Percentiles rank a stretch among this genome's conserved stretches.
Conservation (phyloP, 768 basidiomycete species). For the Clavulina sp. region DNA sequence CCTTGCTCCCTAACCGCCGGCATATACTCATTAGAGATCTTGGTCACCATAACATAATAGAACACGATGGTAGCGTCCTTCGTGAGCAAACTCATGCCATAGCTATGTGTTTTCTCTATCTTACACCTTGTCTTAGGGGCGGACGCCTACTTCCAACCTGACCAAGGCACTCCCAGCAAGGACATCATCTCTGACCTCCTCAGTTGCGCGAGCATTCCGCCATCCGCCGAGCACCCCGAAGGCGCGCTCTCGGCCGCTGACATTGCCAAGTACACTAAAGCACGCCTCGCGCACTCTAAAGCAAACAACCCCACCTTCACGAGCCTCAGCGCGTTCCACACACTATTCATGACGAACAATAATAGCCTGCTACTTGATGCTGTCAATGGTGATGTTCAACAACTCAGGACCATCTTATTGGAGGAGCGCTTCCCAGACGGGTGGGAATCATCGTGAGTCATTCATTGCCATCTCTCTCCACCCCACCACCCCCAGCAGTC, state of each 20-base stretch:
- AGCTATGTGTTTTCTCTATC: not conserved
- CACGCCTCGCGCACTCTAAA: not conserved
- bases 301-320: not conserved
- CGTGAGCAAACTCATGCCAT: constrained; percentile 6
- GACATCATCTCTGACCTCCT: constrained; percentile 29
- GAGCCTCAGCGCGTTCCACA: not conserved
- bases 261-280: not conserved
- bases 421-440: constrained; percentile 56
- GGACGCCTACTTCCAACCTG: constrained; percentile 28
- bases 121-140: constrained; percentile 26
- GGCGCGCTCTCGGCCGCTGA: not conserved
- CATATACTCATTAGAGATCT: constrained; percentile 3
- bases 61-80: constrained; percentile 14
- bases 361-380: constrained; percentile 43
- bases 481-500: no score
- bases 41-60: constrained; percentile 10
- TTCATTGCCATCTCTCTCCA: not conserved
- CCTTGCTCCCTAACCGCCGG: not conserved
- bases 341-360: constrained; percentile 33
- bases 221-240: constrained; percentile 27
- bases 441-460: constrained; percentile 37
- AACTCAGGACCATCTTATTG: constrained; percentile 34
- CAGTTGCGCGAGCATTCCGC: constrained; percentile 14
- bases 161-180: constrained; percentile 36
- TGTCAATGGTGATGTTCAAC: constrained; percentile 46